Conservation (phyloP, 257 asterid genomes). For the Solanum megistacrolobum region DNA sequence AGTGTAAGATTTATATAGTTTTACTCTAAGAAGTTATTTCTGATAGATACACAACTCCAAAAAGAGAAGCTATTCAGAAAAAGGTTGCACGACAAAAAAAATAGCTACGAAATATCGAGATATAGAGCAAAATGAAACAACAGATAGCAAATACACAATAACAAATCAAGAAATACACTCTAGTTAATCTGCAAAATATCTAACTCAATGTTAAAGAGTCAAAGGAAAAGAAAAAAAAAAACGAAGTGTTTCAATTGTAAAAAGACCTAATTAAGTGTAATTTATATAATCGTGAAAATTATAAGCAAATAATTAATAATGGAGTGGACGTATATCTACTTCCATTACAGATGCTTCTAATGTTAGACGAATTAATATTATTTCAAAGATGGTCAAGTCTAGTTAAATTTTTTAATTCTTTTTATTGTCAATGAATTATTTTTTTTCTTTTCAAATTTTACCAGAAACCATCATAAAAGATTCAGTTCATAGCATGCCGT, state of each 20-base stretch:
- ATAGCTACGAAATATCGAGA: not conserved
- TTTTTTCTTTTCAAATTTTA: not conserved
- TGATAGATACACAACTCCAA: not conserved
- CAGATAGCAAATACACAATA: not conserved
- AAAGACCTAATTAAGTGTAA: slow-evolving; percentile 17
- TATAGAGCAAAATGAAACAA: not conserved
- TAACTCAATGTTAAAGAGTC: not conserved
- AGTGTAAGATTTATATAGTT: rapidly evolving
- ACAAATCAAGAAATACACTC: not conserved
- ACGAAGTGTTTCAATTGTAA: slow-evolving; percentile 12
- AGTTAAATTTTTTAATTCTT: not conserved
- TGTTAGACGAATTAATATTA: not conserved
- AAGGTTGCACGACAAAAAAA: not conserved
- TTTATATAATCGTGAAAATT: slow-evolving; percentile 8
- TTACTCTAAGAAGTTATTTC: not conserved
- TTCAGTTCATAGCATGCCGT: not conserved
- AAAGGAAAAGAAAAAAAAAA: not conserved
- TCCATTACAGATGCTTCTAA: slow-evolving; percentile 13
- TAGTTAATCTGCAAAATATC: not conserved
- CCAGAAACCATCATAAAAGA: not conserved
- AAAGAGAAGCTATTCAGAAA: not conserved
- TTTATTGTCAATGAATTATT: not conserved
- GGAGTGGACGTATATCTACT: slow-evolving; percentile 23
- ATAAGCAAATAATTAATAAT: not conserved
- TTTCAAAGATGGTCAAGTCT: not conserved